These are phyloP conservation scores for Plectosphaerella sp. DNA, from an alignment of 2,329 filamentous ascomycete species.

Conservation along the genomic window DNA sequence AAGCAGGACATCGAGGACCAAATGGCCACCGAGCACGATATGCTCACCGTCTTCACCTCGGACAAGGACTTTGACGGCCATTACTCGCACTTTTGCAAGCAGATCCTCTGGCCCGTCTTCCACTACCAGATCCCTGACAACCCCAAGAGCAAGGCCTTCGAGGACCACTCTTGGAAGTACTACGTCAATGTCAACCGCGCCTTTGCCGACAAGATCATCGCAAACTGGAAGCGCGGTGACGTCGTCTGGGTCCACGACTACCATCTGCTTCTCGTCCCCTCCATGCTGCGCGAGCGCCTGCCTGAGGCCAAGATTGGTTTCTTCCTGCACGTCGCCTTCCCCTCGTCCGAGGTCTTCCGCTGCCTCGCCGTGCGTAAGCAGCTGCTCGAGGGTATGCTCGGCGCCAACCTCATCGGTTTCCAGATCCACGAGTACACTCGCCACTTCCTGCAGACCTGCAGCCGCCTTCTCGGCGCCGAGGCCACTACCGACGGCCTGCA, in stretches of 20 bases:
- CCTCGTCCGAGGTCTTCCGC: slow-evolving; percentile 92
- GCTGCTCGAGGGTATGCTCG: slow-evolving; percentile 86
- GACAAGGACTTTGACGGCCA: slow-evolving; percentile 94
- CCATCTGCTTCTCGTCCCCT: slow-evolving; percentile 82
- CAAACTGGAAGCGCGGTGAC: slow-evolving; percentile 90
- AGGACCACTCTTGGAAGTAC: slow-evolving; percentile 94
- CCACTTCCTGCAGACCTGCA: slow-evolving; percentile 95
- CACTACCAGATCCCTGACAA: slow-evolving; percentile 98
- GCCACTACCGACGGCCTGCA: slow-evolving; percentile 84
- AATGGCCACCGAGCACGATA: slow-evolving; percentile 76
- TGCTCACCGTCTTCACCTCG: slow-evolving; percentile 77
- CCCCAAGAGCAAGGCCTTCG: slow-evolving; percentile 96
- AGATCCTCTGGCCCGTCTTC: slow-evolving; percentile 95
- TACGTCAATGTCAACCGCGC: slow-evolving; percentile 90
- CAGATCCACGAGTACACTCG: slow-evolving; percentile 90
- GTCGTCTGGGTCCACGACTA: slow-evolving; percentile 96
- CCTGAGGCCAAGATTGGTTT: slow-evolving; percentile 95
- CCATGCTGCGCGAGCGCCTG: slow-evolving; percentile 83
- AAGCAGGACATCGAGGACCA: slow-evolving; percentile 80
- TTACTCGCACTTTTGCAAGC: slow-evolving; percentile 95
- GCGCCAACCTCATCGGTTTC: slow-evolving; percentile 88
- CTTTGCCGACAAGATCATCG: slow-evolving; percentile 85
- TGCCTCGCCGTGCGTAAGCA: slow-evolving; percentile 84
- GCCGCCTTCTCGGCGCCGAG: slow-evolving; percentile 83
- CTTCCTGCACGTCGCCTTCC: slow-evolving; percentile 92